Percentiles rank a stretch among this genome's conserved stretches.
phyloP scores from a whole-genome alignment of 495 filamentous ascomycete species.

The Parmelia sp. region DNA sequence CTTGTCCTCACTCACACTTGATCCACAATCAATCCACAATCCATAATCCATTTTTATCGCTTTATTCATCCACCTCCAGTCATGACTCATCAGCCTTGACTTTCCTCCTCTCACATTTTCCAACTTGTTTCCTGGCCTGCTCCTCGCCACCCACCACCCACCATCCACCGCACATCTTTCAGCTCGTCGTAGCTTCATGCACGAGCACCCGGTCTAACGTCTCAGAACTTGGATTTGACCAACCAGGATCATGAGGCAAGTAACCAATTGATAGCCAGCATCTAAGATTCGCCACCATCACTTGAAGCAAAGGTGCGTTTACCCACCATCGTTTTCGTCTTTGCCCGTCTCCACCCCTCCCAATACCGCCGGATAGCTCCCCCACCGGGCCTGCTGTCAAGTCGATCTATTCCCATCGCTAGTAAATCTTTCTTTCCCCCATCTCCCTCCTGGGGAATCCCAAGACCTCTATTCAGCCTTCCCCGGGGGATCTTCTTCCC shows the following conservation, averaged over 20 bases:
- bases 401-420: constrained; percentile 18
- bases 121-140: neutral
- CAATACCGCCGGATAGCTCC: constrained; percentile 17
- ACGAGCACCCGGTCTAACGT: neutral
- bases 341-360: neutral
- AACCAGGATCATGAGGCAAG: constrained; percentile 1
- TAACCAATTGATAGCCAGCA: constrained; percentile 15
- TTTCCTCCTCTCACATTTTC: neutral
- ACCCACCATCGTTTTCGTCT: neutral
- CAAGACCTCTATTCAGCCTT: constrained; percentile 5
- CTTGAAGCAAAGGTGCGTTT: constrained; percentile 15
- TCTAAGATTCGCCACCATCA: constrained; percentile 19
- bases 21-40: no score
- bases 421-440: neutral
- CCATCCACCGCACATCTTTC: constrained; percentile 1
- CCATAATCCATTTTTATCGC: no score
- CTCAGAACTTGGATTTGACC: neutral
- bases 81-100: no score
- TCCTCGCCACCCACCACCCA: neutral
- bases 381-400: constrained; percentile 12
- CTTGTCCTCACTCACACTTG: no score
- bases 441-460: no score
- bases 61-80: no score
- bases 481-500: constrained; percentile 6
- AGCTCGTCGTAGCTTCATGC: constrained; percentile 17